phyloP scores from a whole-genome alignment of 768 basidiomycete species.

The Auricularia cornea region DNA sequence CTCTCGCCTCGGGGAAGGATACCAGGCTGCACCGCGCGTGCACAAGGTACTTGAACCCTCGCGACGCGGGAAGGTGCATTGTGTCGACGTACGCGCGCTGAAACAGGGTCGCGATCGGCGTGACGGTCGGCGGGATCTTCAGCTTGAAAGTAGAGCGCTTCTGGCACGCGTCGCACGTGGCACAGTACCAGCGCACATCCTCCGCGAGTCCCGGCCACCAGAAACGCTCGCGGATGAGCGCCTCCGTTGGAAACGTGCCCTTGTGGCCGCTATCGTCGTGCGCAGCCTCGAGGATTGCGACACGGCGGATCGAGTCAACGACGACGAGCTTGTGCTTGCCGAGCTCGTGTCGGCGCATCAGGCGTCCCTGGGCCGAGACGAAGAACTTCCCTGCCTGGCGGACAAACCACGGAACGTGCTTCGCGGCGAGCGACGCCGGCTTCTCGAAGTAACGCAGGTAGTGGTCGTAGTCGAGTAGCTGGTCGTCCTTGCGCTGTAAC shows the following conservation, averaged over 20 bases:
- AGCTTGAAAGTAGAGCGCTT: slow-evolving; percentile 14
- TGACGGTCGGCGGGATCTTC: slow-evolving; percentile 14
- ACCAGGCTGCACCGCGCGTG: background rate
- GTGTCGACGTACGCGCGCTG: slow-evolving; percentile 5
- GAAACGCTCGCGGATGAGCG: slow-evolving; percentile 9
- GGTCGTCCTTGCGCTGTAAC: background rate
- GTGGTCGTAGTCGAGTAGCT: background rate
- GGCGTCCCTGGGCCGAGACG: slow-evolving; percentile 11
- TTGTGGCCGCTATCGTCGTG: slow-evolving; percentile 15
- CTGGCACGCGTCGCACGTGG: slow-evolving; percentile 28
- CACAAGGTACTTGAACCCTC: slow-evolving; percentile 28
- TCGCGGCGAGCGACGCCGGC: background rate
- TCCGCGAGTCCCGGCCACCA: slow-evolving; percentile 21
- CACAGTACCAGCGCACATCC: slow-evolving; percentile 28
- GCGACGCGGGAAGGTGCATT: slow-evolving; percentile 11
- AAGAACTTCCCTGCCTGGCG: background rate
- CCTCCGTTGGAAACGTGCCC: slow-evolving; percentile 7
- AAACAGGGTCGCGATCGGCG: slow-evolving; percentile 19
- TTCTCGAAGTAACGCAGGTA: background rate
- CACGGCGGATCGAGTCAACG: slow-evolving; percentile 1
- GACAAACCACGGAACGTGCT: background rate
- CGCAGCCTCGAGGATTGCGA: slow-evolving; percentile 8
- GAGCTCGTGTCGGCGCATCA: slow-evolving; percentile 18
- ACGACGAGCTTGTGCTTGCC: slow-evolving; percentile 4
- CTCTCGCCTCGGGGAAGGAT: background rate